Evolutionary conservation across 352 stramenopile genomes (phyloP), one percentile per base, ranked within the genome.

Genomic region (Aphanomyces invadans): DNA sequence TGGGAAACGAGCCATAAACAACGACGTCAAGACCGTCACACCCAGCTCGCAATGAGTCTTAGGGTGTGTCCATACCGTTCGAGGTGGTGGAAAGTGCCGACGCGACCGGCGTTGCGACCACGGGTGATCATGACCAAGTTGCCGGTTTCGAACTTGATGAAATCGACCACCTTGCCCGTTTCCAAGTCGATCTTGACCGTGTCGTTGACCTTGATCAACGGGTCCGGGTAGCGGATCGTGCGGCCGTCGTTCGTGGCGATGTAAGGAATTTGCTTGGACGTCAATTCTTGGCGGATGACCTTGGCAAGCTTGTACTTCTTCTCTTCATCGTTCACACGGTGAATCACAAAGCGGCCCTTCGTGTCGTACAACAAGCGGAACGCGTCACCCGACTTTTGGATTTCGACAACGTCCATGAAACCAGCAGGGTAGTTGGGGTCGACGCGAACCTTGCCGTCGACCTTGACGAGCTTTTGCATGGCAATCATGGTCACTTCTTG

Each of bases 401-500:
- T 83, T 72, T 97, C 85, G 36, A 99, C 87, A n/a, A 99, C 95
- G 74, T 99, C 97, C 96, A 99, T 99, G 89, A 99, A 99, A 54
- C 97, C 97, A 31, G 95, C 95, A 38, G 96, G 97, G 86, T 97
- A 99, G 83, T 98, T 97, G 51, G 89, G 80, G 83, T 99, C 97
- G 63, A 98, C 98, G 61, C 97, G 92, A 55, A 98, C 74, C 75
- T 97, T 97, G 74, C 92, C 91, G 76, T 98, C 92, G 51, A 99
- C 95, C 87, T 99, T 98, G 77, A 99, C 88, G 66, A 95, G 94
- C 83, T 98, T 98, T 78, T 99, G 92, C 89, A 99, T 98, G 87
- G 95, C 99, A 78, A 99, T 99, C 86, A 98, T 96, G 54, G 95
- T 97, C 56, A 97, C 96, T 80, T 99, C 97, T 79, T 98, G 92